Conservation (phyloP, 805 yeast species). For the Saccharomycopsis schoenii region DNA sequence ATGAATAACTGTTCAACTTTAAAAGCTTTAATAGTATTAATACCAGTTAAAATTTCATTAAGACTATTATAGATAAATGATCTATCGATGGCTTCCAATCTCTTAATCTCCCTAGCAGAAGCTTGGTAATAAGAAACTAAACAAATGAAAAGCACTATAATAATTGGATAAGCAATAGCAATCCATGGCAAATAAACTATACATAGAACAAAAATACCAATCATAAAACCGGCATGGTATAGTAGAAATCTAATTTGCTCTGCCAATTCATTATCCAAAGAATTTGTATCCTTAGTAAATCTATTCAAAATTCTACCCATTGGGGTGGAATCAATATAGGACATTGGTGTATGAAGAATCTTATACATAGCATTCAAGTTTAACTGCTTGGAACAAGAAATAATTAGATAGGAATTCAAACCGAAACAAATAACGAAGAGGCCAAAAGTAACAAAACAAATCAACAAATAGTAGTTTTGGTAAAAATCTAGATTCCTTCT, state of each 20-base stretch:
- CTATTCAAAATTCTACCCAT: conserved; percentile 79
- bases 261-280: conserved; percentile 65
- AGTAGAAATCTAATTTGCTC: conserved; percentile 57
- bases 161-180: conserved; percentile 53
- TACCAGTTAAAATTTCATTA: conserved; percentile 63
- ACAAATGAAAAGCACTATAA: conserved; percentile 33
- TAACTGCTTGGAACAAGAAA: conserved; percentile 44
- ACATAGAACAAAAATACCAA: conserved; percentile 56
- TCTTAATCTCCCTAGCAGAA: conserved; percentile 65
- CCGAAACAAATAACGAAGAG: conserved; percentile 35
- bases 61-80: conserved; percentile 65
- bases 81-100: conserved; percentile 63
- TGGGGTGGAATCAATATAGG: conserved; percentile 77
- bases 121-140: conserved; percentile 53
- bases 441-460: conserved; percentile 40
- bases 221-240: conserved; percentile 39
- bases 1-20: conserved; percentile 37
- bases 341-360: conserved; percentile 70
- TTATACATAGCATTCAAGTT: conserved; percentile 51
- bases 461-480: conserved; percentile 54
- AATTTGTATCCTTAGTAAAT: conserved; percentile 80
- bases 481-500: conserved; percentile 36
- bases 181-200: conserved; percentile 70
- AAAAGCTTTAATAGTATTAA: conserved; percentile 57
- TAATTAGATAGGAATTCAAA: conserved; percentile 39